Base-by-base conservation (phyloP, 2,329 filamentous ascomycete species). In the Exophiala sp. region DNA sequence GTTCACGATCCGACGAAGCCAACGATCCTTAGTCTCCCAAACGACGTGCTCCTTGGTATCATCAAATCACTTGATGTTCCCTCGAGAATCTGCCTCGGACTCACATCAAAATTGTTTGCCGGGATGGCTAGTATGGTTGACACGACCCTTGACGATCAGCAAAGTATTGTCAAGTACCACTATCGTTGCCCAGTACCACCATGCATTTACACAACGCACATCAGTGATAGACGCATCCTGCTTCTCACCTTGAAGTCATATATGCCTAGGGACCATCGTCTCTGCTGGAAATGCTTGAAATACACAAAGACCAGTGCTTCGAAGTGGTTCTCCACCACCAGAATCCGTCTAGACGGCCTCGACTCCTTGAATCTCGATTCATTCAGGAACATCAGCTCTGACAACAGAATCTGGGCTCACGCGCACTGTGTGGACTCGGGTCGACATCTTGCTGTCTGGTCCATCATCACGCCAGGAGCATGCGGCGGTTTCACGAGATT, bases 211-310 rank as follows among this genome's bases (percentile, higher is more conserved):
- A 73, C 87, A 74, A 75, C 96, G 91, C 94, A 99, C 97, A 70
- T 97, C 96, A 58, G 88, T 83, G 67, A 85, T 85, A 65, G 97
- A 71, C 69, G 99, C 92, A 48, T 92, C 89, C 73, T 97, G 92
- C 72, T 99, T 96, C 72, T 96, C 90, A 55, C 78, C 78, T 71
- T 99, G 92, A 72, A 97, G 97, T 57, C 94, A 79, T 75, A 35
- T 32, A 55, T 58, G 39, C 52, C 52, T 12, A 35, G 44, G 10
- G 33, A 21, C n/a, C 40, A 20, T 20, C 47, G 51, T 6, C 40
- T 54, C 8, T 58, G 55, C 44, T 55, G 52, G 55, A 18, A 49
- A 8, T 55, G 55, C 29, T 7, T 45, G n/a, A 49, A 50, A 36
- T 58, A n/a, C n/a, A n/a, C n/a, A n/a, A n/a, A n/a, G n/a, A n/a